A percentile compares a stretch with the other conserved stretches of the same genome.
Evolutionary conservation across 352 stramenopile genomes (phyloP).

Genomic region (Plasmopara viticola): DNA sequence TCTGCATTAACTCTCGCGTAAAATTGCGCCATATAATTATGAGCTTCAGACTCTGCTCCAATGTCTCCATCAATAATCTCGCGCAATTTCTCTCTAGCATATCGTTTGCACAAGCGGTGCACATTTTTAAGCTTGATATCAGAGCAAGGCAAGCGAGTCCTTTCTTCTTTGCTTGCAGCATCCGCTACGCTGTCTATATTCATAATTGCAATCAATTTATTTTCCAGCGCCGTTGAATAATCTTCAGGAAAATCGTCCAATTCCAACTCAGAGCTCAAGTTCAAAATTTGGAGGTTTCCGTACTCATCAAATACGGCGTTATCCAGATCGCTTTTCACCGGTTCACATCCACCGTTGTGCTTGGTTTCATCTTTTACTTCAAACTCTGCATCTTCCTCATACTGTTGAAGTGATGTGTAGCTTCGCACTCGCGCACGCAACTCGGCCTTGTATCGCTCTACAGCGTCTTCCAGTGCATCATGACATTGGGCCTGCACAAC

Average conservation of each 20-base stretch:
- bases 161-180: constrained; percentile 32
- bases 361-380: constrained; percentile 23
- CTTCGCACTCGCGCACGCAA: constrained; percentile 40
- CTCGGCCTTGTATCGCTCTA: constrained; percentile 76
- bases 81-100: constrained; percentile 69
- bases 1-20: constrained; percentile 33
- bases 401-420: constrained; percentile 54
- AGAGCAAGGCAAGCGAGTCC: constrained; percentile 56
- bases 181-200: constrained; percentile 35
- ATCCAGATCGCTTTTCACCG: constrained; percentile 50
- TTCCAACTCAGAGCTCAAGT: constrained; percentile 20
- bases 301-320: constrained; percentile 74
- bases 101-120: constrained; percentile 60
- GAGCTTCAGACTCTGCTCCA: constrained; percentile 39
- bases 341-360: constrained; percentile 22
- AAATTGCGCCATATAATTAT: constrained; percentile 68
- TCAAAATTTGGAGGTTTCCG: constrained; percentile 54
- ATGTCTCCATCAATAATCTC: constrained; percentile 67
- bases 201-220: constrained; percentile 69
- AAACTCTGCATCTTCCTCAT: constrained; percentile 44
- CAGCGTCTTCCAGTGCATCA: constrained; percentile 66
- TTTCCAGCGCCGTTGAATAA: constrained; percentile 36
- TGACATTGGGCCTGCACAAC: constrained; percentile 83
- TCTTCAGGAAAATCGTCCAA: constrained; percentile 17
- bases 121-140: constrained; percentile 51